These are phyloP conservation scores for Candida stauntonica DNA, from an alignment of 805 yeast genomes.

Conservation along the genomic window DNA sequence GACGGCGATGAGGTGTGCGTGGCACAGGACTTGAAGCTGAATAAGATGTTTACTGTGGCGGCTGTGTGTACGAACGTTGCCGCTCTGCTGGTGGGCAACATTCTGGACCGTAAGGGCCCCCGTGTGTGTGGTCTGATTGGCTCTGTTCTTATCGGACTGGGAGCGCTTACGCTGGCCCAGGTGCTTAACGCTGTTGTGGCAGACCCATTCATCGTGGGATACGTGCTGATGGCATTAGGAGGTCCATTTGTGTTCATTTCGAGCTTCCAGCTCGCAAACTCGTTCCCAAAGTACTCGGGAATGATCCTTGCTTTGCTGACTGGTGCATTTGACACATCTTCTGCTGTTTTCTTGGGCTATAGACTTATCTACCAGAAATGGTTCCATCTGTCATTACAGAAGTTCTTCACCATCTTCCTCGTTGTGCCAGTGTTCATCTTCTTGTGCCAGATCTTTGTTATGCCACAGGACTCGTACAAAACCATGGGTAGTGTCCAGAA, in stretches of 20 bases:
- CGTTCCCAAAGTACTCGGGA: conserved; percentile 81
- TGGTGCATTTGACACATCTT: conserved; percentile 91
- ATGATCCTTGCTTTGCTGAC: conserved; percentile 75
- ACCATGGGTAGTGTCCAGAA: conserved; percentile 65
- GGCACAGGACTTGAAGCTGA: conserved; percentile 78
- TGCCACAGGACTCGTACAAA: conserved; percentile 78
- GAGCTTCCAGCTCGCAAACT: conserved; percentile 83
- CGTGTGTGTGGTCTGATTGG: conserved; percentile 75
- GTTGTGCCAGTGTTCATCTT: conserved; percentile 76
- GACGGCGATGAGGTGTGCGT: conserved; percentile 40
- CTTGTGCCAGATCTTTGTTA: conserved; percentile 65
- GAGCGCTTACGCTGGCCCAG: conserved; percentile 47
- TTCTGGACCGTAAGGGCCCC: conserved; percentile 80
- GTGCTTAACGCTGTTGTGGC: conserved; percentile 27
- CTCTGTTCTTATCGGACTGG: conserved; percentile 50
- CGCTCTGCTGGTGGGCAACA: conserved; percentile 77
- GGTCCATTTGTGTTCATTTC: conserved; percentile 94
- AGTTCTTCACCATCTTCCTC: conserved; percentile 64
- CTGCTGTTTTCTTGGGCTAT: conserved; percentile 80
- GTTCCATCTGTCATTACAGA: conserved; percentile 37
- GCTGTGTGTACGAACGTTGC: conserved; percentile 83
- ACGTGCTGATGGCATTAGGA: conserved; percentile 73
- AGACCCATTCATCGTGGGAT: conserved; percentile 75
- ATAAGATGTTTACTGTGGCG: conserved; percentile 78
- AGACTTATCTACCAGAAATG: conserved; percentile 53